Percentiles rank a stretch among this genome's conserved stretches.
Evolutionary conservation across 805 yeast species (phyloP).

Genomic region (Candida tammaniensis): DNA sequence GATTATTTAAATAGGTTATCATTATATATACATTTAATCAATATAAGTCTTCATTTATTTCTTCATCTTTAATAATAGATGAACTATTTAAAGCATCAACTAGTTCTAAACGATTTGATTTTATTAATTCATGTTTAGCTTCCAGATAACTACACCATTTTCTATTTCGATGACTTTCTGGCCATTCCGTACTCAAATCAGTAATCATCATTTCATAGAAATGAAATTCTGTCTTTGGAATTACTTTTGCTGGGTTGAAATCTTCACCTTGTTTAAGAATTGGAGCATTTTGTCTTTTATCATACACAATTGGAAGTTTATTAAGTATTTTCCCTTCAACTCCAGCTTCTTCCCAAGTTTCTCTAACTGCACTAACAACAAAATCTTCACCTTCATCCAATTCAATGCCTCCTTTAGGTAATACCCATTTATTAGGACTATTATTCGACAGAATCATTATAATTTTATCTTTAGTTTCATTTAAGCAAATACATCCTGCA

Average conservation of each 20-base stretch:
- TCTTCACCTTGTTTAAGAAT: conserved; percentile 22
- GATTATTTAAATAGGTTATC: conserved; percentile 31
- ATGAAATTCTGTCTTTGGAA: conserved; percentile 84
- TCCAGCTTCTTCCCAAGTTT: conserved; percentile 99
- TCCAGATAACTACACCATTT: conserved; percentile 73
- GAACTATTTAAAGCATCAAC: conserved; percentile 61
- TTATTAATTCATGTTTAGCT: conserved; percentile 57
- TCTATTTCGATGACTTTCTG: conserved; percentile 68
- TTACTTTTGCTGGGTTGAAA: conserved; percentile 36
- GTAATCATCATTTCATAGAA: conserved; percentile 74
- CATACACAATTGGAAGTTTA: conserved; percentile 65
- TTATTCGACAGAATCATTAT: conserved; percentile 77
- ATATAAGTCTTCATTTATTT: conserved; percentile 11
- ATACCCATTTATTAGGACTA: conserved; percentile 70
- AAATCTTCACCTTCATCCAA: conserved; percentile 62
- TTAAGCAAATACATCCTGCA: conserved; percentile 86
- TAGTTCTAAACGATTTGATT: conserved; percentile 65
- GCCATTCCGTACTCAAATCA: conserved; percentile 63
- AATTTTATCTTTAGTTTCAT: conserved; percentile 54
- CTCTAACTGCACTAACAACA: conserved; percentile 66
- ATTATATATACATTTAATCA: background rate
- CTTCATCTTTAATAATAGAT: conserved; percentile 39
- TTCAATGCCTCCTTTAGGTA: conserved; percentile 97
- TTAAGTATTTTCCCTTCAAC: conserved; percentile 60
- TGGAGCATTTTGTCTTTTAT: conserved; percentile 43